These are phyloP conservation scores for Saccharum officinarum DNA, from an alignment of 176 grass and related monocot genomes.

Conservation along the genomic window DNA sequence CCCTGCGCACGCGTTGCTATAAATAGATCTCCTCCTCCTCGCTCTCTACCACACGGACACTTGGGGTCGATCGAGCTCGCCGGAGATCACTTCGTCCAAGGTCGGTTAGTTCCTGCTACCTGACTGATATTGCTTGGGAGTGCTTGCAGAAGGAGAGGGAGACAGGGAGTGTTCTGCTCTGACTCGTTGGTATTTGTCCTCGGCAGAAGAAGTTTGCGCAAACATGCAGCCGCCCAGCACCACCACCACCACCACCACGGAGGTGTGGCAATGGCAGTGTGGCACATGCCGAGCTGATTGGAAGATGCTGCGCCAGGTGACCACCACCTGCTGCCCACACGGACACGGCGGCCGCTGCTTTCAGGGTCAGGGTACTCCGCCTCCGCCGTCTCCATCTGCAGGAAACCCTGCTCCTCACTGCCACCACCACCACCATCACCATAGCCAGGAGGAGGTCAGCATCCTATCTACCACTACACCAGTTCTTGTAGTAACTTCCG, in stretches of 20 bases:
- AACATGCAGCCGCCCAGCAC: neutral
- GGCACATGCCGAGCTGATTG: neutral
- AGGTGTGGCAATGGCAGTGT: conserved; percentile 29
- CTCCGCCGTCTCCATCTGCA: neutral
- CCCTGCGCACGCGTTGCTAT: neutral
- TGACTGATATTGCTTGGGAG: too few relatives aligned
- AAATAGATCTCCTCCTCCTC: neutral
- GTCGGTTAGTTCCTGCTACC: neutral
- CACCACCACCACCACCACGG: neutral
- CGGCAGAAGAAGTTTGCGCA: neutral
- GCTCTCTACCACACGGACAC: neutral
- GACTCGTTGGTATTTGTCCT: neutral
- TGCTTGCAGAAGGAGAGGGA: too few relatives aligned
- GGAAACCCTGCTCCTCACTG: neutral
- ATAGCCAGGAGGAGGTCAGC: neutral
- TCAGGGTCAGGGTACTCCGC: neutral
- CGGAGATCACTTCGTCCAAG: neutral
- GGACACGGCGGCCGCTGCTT: neutral
- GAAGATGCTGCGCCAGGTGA: conserved; percentile 25
- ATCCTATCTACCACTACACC: too few relatives aligned
- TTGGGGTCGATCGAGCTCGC: neutral
- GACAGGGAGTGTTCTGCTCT: neutral
- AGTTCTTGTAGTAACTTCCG: neutral
- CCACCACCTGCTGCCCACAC: conserved; percentile 5
- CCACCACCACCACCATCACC: neutral